Conservation (phyloP, 805 yeast species). For the Ogataea salicorniae region DNA sequence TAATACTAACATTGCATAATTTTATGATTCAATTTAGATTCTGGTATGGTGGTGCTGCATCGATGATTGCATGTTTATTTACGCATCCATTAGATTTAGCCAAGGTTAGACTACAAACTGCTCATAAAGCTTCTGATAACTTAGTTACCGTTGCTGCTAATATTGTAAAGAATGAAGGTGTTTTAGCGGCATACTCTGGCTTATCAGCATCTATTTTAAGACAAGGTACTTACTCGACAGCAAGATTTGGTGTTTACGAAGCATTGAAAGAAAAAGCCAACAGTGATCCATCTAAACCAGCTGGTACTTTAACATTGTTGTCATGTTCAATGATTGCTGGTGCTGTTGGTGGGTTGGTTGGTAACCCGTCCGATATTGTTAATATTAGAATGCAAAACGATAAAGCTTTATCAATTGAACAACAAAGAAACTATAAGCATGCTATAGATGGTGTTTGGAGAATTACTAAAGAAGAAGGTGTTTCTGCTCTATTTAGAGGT, state of each 20-base stretch:
- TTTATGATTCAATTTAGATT: constrained; percentile 7
- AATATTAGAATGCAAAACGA: constrained; percentile 92
- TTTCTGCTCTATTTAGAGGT: constrained; percentile 60
- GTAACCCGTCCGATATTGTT: constrained; percentile 84
- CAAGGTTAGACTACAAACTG: constrained; percentile 82
- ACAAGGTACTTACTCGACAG: constrained; percentile 84
- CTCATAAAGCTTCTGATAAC: constrained; percentile 58
- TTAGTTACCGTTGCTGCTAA: constrained; percentile 55
- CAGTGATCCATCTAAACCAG: constrained; percentile 37
- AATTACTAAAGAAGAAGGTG: constrained; percentile 58
- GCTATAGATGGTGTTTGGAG: constrained; percentile 71
- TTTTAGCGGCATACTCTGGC: constrained; percentile 72
- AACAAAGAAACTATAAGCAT: constrained; percentile 69
- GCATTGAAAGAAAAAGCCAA: constrained; percentile 53
- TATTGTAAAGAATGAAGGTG: constrained; percentile 60
- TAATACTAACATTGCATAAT: too few relatives aligned
- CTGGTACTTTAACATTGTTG: constrained; percentile 54
- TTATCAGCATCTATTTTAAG: constrained; percentile 75
- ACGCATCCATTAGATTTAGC: constrained; percentile 87
- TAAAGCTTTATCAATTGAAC: constrained; percentile 55
- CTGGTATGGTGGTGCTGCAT: constrained; percentile 46
- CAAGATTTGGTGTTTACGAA: constrained; percentile 85
- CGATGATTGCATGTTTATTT: constrained; percentile 58
- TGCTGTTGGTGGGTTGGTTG: constrained; percentile 76
- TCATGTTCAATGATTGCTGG: constrained; percentile 87